Evolutionary conservation across 306 rosid species (phyloP), one percentile per base, ranked within the genome.

Genomic region (Argentina anserina): DNA sequence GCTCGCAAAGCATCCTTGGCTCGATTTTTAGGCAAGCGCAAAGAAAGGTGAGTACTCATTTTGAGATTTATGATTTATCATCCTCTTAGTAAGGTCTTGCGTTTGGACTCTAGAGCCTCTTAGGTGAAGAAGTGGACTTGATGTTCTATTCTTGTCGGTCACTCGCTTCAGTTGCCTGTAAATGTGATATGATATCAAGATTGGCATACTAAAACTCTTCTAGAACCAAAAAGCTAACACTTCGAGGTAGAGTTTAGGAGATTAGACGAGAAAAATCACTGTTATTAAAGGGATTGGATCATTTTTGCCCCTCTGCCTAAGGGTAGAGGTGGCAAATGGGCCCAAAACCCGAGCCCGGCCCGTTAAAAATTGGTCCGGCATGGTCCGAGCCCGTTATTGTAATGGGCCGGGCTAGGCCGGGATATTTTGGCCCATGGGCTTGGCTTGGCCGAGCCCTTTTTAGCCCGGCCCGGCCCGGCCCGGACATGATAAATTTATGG

Each of bases 1-100:
- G 97, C 99, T 0, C 96, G 97, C 3, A 86, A 95, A 79, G 97
- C 97, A 83, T 91, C 99, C 13, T 81, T 95, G 84, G 83, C 90
- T 75, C 86, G 97, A 29, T 95, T 95, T 78, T 80, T 95, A 72
- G 97, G 88, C 87, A 95, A 95, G 88, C 81, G 69, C 71, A 70
- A 59, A 52, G 74, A 53, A 21, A 69, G 67, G 74, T 60, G 15
- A n/a, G 50, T 29, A 11, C 4, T n/a, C 31, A 2, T 29, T n/a
- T 53, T 18, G 34, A 65, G 42, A 66, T 17, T 40, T 7, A 45
- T 5, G 10, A n/a, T 33, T n/a, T 23, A 59, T 29, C 10, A 6
- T 23, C 14, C 2, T 39, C 26, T 2, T 29, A 43, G 61, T 68
- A 43, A 42, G 23, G 13, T 36, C 15, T 15, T 37, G 28, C 15